Evolutionary conservation across 345 rosid genomes (phyloP).

Genomic region (Moricandia arvensis): DNA sequence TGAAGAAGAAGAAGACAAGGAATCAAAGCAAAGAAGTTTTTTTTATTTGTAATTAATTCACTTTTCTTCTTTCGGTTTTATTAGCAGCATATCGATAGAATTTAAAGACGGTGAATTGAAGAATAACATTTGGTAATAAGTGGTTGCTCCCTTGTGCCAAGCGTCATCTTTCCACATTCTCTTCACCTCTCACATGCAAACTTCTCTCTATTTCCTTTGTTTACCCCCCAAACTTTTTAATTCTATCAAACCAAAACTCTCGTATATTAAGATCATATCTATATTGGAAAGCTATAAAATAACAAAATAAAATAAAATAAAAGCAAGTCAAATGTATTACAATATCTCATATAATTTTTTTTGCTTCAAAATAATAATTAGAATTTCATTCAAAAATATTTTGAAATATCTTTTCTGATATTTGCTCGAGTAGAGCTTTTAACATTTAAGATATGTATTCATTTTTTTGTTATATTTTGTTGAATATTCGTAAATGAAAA

Average conservation of each 20-base stretch:
- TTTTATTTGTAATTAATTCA: background rate
- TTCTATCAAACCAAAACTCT: background rate
- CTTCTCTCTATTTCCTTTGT: slow-evolving; percentile 1
- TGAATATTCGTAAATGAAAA: background rate
- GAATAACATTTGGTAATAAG: slow-evolving; percentile 37
- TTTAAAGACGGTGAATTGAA: slow-evolving; percentile 20
- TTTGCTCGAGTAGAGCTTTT: background rate
- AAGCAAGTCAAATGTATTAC: background rate
- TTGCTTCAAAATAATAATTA: too few relatives aligned
- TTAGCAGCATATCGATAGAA: background rate
- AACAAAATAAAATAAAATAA: background rate
- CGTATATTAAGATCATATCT: background rate
- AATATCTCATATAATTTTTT: too few relatives aligned
- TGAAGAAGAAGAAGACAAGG: slow-evolving; percentile 25
- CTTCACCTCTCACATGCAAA: slow-evolving; percentile 35
- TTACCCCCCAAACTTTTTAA: slow-evolving; percentile 20
- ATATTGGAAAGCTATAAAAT: background rate
- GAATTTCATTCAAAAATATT: background rate
- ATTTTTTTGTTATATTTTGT: background rate
- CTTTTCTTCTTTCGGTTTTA: slow-evolving; percentile 18
- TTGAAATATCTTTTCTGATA: background rate
- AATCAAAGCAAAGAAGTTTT: slow-evolving; percentile 1
- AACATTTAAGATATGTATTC: background rate
- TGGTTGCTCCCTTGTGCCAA: slow-evolving; percentile 39
- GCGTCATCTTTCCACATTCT: slow-evolving; percentile 21